Evolutionary conservation across 768 basidiomycete genomes (phyloP), one percentile per base, ranked within the genome.

Genomic region (Cubamyces sp.): DNA sequence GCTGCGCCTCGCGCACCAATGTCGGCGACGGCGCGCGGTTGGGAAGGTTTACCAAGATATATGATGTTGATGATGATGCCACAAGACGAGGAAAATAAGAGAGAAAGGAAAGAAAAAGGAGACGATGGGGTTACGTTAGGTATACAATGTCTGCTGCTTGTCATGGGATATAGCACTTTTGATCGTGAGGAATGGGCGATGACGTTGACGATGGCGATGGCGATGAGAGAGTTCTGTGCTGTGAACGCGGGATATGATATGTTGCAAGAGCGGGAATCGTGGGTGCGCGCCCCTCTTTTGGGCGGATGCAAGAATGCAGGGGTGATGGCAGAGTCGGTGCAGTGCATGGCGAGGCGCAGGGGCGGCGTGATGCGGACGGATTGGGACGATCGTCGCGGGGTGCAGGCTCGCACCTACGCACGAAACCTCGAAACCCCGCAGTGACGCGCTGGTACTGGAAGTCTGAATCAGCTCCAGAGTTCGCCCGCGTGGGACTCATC

Each of bases 401-500:
- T 51, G 41, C 19, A 34, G 57, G 41, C 49, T 59, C 6, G 40
- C 41, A 49, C 41, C 57, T 51, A 50, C 49, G 18, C 41, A 43
- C 26, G 34, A 7, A 47, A 9, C 41, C n/a, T 28, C 30, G n/a
- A 14, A 30, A 15, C 47, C 21, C 41, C 34, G 34, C 34, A 34
- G 34, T 6, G 34, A 9, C 34, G 34, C 34, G 1, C 34, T 34
- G 34, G 34, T 34, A 1, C 5, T 34, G 9, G 9, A 34, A 9
- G 34, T 1, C 5, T 34, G 34, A 34, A 34, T 57, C 45, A 83
- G 66, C 78, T 78, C 86, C 85, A 88, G 71, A 88, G 75, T 64
- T 86, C 86, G 39, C 87, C 87, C 8, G 78, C 79, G 61, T 84
- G 77, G 54, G 77, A 78, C 60, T 75, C 79, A 51, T 82, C 81